phyloP scores from a whole-genome alignment of 441 rosid species.

The Mallotus japonicus region DNA sequence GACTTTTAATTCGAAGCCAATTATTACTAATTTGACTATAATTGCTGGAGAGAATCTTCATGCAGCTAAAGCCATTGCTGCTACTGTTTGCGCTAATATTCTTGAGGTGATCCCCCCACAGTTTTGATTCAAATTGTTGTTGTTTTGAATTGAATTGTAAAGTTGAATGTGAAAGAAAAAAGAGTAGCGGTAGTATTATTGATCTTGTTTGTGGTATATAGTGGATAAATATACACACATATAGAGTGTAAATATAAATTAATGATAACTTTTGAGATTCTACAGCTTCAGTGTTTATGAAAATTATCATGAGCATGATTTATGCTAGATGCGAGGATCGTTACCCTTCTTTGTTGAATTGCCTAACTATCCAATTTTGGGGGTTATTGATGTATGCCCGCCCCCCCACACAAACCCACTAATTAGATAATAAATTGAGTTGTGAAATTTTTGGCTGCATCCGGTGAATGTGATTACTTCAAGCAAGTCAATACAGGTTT shows the following conservation, averaged over 20 bases:
- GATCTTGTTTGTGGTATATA: constrained; percentile 4
- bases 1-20: constrained; percentile 96
- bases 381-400: neutral
- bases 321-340: neutral
- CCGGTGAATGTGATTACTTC: neutral
- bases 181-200: neutral
- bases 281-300: neutral
- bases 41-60: constrained; percentile 93
- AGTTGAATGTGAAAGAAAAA: constrained; percentile 2
- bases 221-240: neutral
- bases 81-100: constrained; percentile 79
- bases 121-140: constrained; percentile 30
- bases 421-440: neutral
- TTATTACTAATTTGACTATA: constrained; percentile 89
- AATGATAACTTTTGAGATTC: constrained; percentile 39
- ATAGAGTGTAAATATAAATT: constrained; percentile 40
- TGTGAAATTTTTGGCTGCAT: neutral
- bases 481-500: constrained; percentile 11
- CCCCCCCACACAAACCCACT: too few species aligned
- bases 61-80: constrained; percentile 75
- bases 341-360: neutral
- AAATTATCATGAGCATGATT: neutral
- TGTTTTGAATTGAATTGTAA: constrained; percentile 36
- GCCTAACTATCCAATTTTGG: neutral
- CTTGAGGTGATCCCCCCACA: constrained; percentile 84